phyloP scores from a whole-genome alignment of 2,329 filamentous ascomycete genomes.

The Cytospora paraplurivora region DNA sequence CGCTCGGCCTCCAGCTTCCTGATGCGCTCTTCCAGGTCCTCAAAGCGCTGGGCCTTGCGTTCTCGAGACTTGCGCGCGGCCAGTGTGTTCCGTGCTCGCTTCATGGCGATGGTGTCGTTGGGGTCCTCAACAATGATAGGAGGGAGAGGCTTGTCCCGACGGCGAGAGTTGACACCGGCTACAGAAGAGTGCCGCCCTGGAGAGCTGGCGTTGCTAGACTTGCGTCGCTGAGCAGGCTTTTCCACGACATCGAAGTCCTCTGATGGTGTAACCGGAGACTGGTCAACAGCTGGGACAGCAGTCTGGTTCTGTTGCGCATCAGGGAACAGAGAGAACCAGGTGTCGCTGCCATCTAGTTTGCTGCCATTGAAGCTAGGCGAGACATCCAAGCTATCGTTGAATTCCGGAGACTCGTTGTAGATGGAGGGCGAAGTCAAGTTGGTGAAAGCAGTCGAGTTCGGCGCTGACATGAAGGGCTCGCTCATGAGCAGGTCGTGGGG shows the following conservation, averaged over 20 bases:
- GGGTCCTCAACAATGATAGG: slow-evolving; percentile 77
- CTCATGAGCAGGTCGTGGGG: slow-evolving; percentile 78
- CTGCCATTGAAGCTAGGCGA: slow-evolving; percentile 73
- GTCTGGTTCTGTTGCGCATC: slow-evolving; percentile 41
- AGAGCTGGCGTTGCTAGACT: slow-evolving; percentile 50
- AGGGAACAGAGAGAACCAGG: slow-evolving; percentile 77
- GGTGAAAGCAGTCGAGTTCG: slow-evolving; percentile 80
- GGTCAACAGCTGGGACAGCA: slow-evolving; percentile 36
- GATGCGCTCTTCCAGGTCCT: slow-evolving; percentile 74
- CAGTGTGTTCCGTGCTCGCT: slow-evolving; percentile 91
- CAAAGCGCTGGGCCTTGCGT: slow-evolving; percentile 77
- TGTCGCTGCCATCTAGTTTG: slow-evolving; percentile 56
- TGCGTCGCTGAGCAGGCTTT: slow-evolving; percentile 47
- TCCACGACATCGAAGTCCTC: slow-evolving; percentile 54
- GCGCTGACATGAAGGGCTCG: slow-evolving; percentile 71
- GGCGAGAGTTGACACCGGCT: slow-evolving; percentile 71
- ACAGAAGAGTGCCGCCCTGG: slow-evolving; percentile 65
- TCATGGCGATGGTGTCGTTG: slow-evolving; percentile 75
- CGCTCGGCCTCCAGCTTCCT: slow-evolving; percentile 66
- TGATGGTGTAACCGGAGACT: slow-evolving; percentile 47
- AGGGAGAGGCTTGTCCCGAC: slow-evolving; percentile 78
- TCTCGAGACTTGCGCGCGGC: slow-evolving; percentile 92
- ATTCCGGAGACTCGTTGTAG: slow-evolving; percentile 75
- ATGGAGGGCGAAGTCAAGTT: slow-evolving; percentile 83
- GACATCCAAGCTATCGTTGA: slow-evolving; percentile 69